Percentiles rank a stretch among this genome's conserved stretches.
phyloP scores from a whole-genome alignment of 345 rosid species.

The Aurinia saxatilis region DNA sequence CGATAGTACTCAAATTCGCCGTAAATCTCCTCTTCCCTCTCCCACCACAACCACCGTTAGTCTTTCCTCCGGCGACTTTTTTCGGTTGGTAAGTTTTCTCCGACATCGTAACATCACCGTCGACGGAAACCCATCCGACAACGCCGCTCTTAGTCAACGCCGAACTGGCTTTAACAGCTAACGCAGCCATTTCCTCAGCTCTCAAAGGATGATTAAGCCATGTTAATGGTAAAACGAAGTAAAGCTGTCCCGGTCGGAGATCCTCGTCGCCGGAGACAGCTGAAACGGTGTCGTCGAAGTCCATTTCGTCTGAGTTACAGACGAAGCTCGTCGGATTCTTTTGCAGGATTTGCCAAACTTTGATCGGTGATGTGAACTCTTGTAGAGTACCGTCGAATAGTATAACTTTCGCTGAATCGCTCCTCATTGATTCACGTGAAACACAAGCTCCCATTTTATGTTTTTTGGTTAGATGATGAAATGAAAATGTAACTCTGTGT shows the following conservation, averaged over 20 bases:
- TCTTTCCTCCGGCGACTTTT: slow-evolving; percentile 10
- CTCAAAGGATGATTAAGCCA: slow-evolving; percentile 57
- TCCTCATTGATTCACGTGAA: slow-evolving; percentile 57
- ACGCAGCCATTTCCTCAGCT: slow-evolving; percentile 90
- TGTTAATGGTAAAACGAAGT: slow-evolving; percentile 71
- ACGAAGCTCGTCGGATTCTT: slow-evolving; percentile 57
- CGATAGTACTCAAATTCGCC: slow-evolving; percentile 61
- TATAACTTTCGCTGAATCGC: slow-evolving; percentile 66
- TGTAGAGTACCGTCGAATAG: slow-evolving; percentile 64
- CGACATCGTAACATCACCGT: not conserved
- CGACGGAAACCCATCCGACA: slow-evolving; percentile 9
- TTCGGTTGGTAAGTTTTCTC: not conserved
- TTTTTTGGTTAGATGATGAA: no score
- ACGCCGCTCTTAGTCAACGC: slow-evolving; percentile 45
- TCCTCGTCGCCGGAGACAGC: slow-evolving; percentile 69
- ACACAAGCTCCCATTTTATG: slow-evolving; percentile 70
- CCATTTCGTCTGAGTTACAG: slow-evolving; percentile 97
- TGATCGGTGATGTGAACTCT: slow-evolving; percentile 74
- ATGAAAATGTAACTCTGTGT: not conserved
- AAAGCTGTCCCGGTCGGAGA: slow-evolving; percentile 79
- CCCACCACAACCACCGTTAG: slow-evolving; percentile 18
- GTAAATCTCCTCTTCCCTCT: slow-evolving; percentile 38
- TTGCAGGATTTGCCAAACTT: slow-evolving; percentile 63
- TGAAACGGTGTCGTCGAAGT: slow-evolving; percentile 66
- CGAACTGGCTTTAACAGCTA: slow-evolving; percentile 92